These are phyloP conservation scores for Malbranchea zuffiana DNA, from an alignment of 2,329 filamentous ascomycete species.

Conservation along the genomic window DNA sequence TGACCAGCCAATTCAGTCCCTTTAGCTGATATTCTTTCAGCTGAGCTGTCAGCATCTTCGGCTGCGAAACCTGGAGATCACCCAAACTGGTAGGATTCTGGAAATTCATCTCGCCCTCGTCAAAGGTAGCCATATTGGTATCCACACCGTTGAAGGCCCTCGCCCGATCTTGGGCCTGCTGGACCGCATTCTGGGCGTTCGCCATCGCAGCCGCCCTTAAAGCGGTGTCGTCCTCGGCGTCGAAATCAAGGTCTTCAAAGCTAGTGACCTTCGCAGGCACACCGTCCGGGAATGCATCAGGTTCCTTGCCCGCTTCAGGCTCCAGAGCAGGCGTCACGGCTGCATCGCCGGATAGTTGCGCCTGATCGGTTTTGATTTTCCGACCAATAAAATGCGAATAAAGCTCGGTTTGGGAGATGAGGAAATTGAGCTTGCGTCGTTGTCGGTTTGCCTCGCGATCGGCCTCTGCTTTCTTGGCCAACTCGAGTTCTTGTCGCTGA, in stretches of 20 bases:
- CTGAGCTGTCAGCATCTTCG: conserved; percentile 82
- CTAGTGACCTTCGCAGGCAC: conserved; percentile 68
- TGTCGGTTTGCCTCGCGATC: conserved; percentile 95
- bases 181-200: conserved; percentile 90
- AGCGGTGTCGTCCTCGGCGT: conserved; percentile 79
- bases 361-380: conserved; percentile 96
- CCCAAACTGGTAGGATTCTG: conserved; percentile 94
- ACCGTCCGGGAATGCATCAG: conserved; percentile 38
- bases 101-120: conserved; percentile 98
- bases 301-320: conserved; percentile 37
- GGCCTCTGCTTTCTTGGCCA: conserved; percentile 90
- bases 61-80: conserved; percentile 87
- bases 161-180: conserved; percentile 86
- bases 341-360: conserved; percentile 74
- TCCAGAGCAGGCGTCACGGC: conserved; percentile 44
- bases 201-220: conserved; percentile 79
- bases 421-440: conserved; percentile 97
- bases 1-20: conserved; percentile 98
- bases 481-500: conserved; percentile 91
- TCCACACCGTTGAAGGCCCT: conserved; percentile 77
- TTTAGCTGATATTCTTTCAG: conserved; percentile 99
- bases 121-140: conserved; percentile 58
- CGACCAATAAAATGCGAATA: conserved; percentile 99
- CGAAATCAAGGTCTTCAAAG: conserved; percentile 91
- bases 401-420: conserved; percentile 95